These are phyloP conservation scores for Brassica nigra DNA, from an alignment of 345 rosid species.

Conservation along the genomic window DNA sequence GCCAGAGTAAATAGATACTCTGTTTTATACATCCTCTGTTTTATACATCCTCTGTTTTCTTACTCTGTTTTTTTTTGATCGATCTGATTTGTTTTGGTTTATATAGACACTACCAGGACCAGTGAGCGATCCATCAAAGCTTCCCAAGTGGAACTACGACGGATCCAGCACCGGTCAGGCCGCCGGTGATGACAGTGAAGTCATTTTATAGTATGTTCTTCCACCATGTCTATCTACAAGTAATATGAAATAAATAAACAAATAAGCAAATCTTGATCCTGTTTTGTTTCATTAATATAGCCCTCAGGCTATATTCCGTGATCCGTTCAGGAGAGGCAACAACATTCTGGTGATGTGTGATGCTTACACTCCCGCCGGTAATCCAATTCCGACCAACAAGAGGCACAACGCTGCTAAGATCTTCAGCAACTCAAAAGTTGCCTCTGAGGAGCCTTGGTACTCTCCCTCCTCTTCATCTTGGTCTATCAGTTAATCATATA, in stretches of 20 bases:
- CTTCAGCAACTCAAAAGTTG: conserved; percentile 65
- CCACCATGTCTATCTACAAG: neutral
- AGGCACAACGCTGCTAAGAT: conserved; percentile 78
- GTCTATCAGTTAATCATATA: neutral
- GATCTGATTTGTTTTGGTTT: neutral
- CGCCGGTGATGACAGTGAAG: conserved; percentile 93
- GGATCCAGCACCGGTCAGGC: conserved; percentile 98
- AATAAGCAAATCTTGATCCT: neutral
- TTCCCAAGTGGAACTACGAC: conserved; percentile 83
- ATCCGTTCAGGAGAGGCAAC: conserved; percentile 88
- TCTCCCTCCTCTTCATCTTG: neutral
- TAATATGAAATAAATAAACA: neutral
- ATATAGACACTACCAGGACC: conserved; percentile 65
- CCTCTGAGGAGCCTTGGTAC: conserved; percentile 77
- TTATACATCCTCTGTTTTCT: conserved; percentile 5
- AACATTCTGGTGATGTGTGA: conserved; percentile 93
- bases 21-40: conserved; percentile 10
- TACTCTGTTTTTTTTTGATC: neutral
- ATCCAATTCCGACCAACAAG: conserved; percentile 84
- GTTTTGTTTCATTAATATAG: conserved; percentile 35
- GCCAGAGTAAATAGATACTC: conserved; percentile 50
- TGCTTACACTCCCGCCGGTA: conserved; percentile 88
- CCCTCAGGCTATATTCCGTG: conserved; percentile 89
- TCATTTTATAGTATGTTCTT: conserved; percentile 71
- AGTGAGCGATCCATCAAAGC: conserved; percentile 60